A percentile compares a stretch with the other conserved stretches of the same genome.
Evolutionary conservation across 768 basidiomycete genomes (phyloP).

Genomic region (Agaricus sinodeliciosus): DNA sequence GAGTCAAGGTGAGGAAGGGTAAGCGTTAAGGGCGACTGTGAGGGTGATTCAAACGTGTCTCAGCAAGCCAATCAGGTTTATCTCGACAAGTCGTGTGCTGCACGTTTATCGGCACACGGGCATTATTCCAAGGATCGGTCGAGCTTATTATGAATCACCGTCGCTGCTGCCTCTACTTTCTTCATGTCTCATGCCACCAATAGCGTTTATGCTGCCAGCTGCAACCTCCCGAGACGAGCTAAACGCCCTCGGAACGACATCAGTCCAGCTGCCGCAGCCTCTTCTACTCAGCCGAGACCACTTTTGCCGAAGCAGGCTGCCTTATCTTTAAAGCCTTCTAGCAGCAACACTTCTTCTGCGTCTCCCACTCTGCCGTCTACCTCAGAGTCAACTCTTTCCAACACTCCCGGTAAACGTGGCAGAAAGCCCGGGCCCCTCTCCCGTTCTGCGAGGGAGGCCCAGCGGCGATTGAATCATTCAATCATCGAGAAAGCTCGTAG

Average conservation of each 20-base stretch:
- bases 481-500: slow-evolving; percentile 91
- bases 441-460: slow-evolving; percentile 74
- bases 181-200: slow-evolving; percentile 14
- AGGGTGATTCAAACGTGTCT: slow-evolving; percentile 14
- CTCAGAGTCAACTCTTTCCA: slow-evolving; percentile 8
- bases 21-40: too few relatives aligned
- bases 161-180: background rate
- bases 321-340: slow-evolving; percentile 7
- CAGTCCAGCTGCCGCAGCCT: background rate
- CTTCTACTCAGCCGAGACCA: slow-evolving; percentile 14
- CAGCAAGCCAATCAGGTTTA: slow-evolving; percentile 15
- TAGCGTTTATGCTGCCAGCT: slow-evolving; percentile 26
- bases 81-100: slow-evolving; percentile 16
- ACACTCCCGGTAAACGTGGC: slow-evolving; percentile 48
- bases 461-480: slow-evolving; percentile 90
- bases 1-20: too few relatives aligned
- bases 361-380: slow-evolving; percentile 9
- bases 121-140: slow-evolving; percentile 3
- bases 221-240: slow-evolving; percentile 32
- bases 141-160: background rate
- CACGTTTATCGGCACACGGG: slow-evolving; percentile 22
- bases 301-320: slow-evolving; percentile 19
- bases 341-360: slow-evolving; percentile 10
- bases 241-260: slow-evolving; percentile 20
- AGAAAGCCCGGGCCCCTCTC: slow-evolving; percentile 71